Percentiles rank a stretch among this genome's conserved stretches.
phyloP scores from a whole-genome alignment of 371 early-diverging fungal species.

The Fennellomyces sp. region DNA sequence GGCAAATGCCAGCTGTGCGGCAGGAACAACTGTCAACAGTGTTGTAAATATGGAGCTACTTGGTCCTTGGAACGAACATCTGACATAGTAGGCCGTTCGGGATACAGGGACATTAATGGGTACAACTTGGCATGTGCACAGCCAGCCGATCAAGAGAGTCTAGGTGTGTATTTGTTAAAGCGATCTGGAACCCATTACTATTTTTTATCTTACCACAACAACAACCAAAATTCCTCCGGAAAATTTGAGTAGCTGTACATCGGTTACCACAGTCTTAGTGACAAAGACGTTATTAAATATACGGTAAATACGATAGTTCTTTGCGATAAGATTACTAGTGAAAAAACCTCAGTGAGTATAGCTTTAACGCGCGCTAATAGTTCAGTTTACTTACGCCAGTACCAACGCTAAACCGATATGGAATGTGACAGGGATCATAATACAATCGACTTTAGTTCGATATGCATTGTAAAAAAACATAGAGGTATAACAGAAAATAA shows the following conservation, averaged over 20 bases:
- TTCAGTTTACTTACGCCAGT: slow-evolving; percentile 49
- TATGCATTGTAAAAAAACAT: slow-evolving; percentile 32
- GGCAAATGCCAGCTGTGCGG: slow-evolving; percentile 44
- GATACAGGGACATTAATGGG: slow-evolving; percentile 39
- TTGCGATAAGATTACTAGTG: slow-evolving; percentile 50
- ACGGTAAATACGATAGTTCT: slow-evolving; percentile 62
- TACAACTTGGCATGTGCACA: slow-evolving; percentile 25
- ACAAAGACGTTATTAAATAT: slow-evolving; percentile 67
- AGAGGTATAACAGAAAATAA: slow-evolving; percentile 41
- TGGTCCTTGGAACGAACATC: slow-evolving; percentile 43
- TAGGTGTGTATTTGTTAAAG: slow-evolving; percentile 8
- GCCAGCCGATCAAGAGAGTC: slow-evolving; percentile 49
- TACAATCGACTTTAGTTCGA: slow-evolving; percentile 35
- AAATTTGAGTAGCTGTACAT: slow-evolving; percentile 55
- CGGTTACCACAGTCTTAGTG: slow-evolving; percentile 56
- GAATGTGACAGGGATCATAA: slow-evolving; percentile 45
- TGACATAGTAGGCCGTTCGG: slow-evolving; percentile 39
- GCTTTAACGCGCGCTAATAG: no score
- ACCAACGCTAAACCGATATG: slow-evolving; percentile 45
- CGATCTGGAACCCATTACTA: background rate
- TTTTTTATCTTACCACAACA: slow-evolving; percentile 36
- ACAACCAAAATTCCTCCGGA: slow-evolving; percentile 53
- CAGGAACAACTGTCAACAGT: slow-evolving; percentile 38
- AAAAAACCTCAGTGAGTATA: no score
- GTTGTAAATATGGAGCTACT: slow-evolving; percentile 32